Conservation (phyloP, 2,329 filamentous ascomycete genomes). For the Beauveria caledonica region DNA sequence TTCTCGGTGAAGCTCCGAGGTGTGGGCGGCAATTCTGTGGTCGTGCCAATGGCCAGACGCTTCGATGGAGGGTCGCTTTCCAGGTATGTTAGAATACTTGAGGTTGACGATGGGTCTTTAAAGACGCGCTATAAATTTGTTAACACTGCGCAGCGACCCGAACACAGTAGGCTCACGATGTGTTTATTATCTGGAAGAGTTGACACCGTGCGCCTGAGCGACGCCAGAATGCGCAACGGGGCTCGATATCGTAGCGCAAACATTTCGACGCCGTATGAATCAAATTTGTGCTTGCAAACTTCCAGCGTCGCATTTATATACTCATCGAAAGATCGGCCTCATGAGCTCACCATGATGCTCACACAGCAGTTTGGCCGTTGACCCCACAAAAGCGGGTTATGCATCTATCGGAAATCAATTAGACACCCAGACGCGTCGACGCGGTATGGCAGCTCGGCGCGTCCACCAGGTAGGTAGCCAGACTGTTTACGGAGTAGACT, state of each 20-base stretch:
- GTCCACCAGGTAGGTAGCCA: background rate
- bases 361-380: background rate
- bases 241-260: conserved; percentile 1
- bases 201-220: conserved; percentile 29
- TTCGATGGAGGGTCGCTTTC: conserved; percentile 46
- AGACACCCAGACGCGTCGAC: conserved; percentile 27
- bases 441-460: conserved; percentile 18
- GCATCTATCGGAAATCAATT: conserved; percentile 26
- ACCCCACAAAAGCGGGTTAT: conserved; percentile 16
- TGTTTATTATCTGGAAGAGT: conserved; percentile 42
- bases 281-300: background rate
- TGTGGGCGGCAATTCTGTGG: conserved; percentile 50
- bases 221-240: background rate
- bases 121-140: conserved; percentile 46
- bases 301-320: background rate
- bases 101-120: conserved; percentile 35
- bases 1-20: conserved; percentile 54
- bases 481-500: background rate
- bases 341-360: conserved; percentile 9
- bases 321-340: background rate
- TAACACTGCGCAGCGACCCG: conserved; percentile 4
- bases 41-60: conserved; percentile 50
- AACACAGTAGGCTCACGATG: conserved; percentile 37
- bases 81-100: conserved; percentile 52
- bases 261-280: background rate